Evolutionary conservation across 164 flowering plant species (phyloP).

Genomic region (Dillenia suffruticosa): DNA sequence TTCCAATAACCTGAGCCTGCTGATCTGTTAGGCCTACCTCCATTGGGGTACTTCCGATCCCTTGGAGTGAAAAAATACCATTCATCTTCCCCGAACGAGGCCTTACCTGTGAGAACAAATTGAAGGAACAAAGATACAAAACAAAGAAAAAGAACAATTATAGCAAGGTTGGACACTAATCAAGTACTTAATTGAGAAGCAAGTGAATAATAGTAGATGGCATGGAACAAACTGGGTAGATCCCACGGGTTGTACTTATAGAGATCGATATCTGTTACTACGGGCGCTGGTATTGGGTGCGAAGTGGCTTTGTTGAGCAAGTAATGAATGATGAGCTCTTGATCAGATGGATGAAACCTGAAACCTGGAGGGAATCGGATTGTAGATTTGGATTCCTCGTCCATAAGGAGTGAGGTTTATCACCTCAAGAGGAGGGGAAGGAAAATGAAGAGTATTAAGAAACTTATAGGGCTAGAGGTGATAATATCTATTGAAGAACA

Average conservation of each 20-base stretch:
- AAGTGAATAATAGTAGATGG: not conserved
- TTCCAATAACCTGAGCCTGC: conserved; percentile 50
- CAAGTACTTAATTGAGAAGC: not conserved
- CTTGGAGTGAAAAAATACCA: conserved; percentile 59
- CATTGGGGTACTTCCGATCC: conserved; percentile 48
- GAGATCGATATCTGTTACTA: conserved; percentile 40
- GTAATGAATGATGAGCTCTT: conserved; percentile 48
- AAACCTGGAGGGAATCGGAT: conserved; percentile 44
- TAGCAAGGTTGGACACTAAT: no score
- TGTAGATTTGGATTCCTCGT: conserved; percentile 8
- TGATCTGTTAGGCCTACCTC: conserved; percentile 45
- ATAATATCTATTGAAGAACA: conserved; percentile 10
- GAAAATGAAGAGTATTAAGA: conserved; percentile 7
- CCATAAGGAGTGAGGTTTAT: conserved; percentile 12
- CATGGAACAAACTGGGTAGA: conserved; percentile 32
- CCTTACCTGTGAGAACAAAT: conserved; percentile 26
- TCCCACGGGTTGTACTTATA: conserved; percentile 53
- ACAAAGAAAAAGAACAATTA: not conserved
- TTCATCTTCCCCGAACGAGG: conserved; percentile 52
- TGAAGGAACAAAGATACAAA: not conserved
- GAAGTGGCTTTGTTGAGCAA: conserved; percentile 32
- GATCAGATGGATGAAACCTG: conserved; percentile 51
- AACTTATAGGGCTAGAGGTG: not conserved
- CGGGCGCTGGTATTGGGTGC: conserved; percentile 26
- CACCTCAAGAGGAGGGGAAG: conserved; percentile 1